These are phyloP conservation scores for Capniomyces stellatus DNA, from an alignment of 371 early-diverging fungal genomes.

Conservation along the genomic window DNA sequence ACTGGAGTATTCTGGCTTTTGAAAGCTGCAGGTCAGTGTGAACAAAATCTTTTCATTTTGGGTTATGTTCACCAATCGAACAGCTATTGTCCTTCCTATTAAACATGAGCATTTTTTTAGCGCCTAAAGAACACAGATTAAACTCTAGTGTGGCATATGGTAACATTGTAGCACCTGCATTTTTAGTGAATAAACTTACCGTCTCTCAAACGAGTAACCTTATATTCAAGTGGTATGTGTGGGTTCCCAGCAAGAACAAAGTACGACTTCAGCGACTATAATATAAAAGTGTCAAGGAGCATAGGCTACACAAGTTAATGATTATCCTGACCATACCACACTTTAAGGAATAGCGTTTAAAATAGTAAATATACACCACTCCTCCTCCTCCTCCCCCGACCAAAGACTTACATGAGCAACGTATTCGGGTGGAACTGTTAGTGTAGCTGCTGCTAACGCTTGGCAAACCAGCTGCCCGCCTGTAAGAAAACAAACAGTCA, in stretches of 20 bases:
- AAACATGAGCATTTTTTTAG: too few species aligned
- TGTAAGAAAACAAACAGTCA: too few species aligned
- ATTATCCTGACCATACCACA: neutral
- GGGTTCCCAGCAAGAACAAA: constrained; percentile 3
- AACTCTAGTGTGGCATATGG: too few species aligned
- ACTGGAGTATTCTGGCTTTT: constrained; percentile 22
- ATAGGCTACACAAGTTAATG: neutral
- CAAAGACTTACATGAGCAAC: neutral
- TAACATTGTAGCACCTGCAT: too few species aligned
- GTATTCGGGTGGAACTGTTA: neutral
- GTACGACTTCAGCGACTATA: constrained; percentile 4
- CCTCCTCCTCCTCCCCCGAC: too few species aligned
- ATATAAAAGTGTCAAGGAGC: neutral
- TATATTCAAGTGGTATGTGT: constrained; percentile 1
- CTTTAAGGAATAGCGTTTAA: too few species aligned
- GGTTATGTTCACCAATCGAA: constrained; percentile 30
- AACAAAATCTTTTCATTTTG: constrained; percentile 38
- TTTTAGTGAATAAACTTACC: constrained; percentile 23
- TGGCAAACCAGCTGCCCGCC: constrained; percentile 48
- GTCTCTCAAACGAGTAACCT: neutral
- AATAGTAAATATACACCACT: too few species aligned
- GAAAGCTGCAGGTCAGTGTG: constrained; percentile 31
- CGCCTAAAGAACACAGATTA: too few species aligned
- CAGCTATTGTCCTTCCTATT: constrained; percentile 26
- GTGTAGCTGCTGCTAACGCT: neutral